Evolutionary conservation across 2,329 filamentous ascomycete genomes (phyloP).

Genomic region (Alternaria arborescens): DNA sequence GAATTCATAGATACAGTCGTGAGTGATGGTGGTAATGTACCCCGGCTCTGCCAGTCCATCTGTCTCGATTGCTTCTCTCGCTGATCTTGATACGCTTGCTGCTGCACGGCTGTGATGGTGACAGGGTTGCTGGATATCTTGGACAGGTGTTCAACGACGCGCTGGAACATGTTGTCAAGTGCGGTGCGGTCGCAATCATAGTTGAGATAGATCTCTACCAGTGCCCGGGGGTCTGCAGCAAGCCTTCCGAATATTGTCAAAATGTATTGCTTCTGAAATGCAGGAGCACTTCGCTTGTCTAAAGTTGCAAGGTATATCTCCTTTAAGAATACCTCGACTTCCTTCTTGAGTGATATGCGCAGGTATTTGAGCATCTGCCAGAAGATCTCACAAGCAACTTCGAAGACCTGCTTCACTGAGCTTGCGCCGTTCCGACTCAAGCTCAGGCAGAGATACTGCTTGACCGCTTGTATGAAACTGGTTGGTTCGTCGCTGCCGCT

Average conservation of each 20-base stretch:
- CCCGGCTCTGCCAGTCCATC: constrained; percentile 84
- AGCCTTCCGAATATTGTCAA: constrained; percentile 85
- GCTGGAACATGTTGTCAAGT: constrained; percentile 96
- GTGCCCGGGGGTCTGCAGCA: constrained; percentile 81
- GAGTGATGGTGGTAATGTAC: constrained; percentile 85
- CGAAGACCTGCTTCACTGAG: constrained; percentile 89
- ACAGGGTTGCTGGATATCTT: constrained; percentile 84
- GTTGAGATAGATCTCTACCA: constrained; percentile 97
- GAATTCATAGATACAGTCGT: constrained; percentile 77
- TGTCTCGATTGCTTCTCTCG: constrained; percentile 67
- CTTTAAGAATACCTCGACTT: constrained; percentile 96
- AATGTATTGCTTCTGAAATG: constrained; percentile 92
- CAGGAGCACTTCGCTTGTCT: constrained; percentile 83
- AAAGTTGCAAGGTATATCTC: constrained; percentile 95
- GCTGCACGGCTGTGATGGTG: constrained; percentile 75
- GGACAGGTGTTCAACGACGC: constrained; percentile 91
- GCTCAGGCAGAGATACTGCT: constrained; percentile 95
- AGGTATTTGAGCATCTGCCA: constrained; percentile 97
- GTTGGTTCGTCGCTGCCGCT: constrained; percentile 91
- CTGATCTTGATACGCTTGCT: constrained; percentile 86
- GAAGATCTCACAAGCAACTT: constrained; percentile 96
- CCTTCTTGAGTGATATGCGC: constrained; percentile 95
- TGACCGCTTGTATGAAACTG: constrained; percentile 91
- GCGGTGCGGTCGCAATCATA: constrained; percentile 95
- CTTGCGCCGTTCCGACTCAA: constrained; percentile 95